phyloP scores from a whole-genome alignment of 2,329 filamentous ascomycete genomes.

The Exophiala sp. region DNA sequence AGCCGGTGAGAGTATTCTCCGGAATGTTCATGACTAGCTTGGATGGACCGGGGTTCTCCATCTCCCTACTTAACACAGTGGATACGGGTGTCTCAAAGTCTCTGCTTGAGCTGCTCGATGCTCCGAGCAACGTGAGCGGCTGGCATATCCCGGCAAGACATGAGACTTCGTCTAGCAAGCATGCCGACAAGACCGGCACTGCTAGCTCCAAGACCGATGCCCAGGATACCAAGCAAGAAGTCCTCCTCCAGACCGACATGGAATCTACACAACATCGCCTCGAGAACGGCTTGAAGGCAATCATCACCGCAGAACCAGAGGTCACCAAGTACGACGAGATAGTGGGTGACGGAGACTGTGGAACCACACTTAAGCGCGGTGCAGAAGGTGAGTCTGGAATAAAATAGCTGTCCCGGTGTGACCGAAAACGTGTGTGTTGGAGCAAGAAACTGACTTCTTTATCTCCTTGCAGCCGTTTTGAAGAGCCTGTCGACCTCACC shows the following conservation, averaged over 20 bases:
- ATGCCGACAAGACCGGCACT: background rate
- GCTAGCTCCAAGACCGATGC: background rate
- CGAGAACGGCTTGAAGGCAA: background rate
- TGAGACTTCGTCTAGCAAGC: background rate
- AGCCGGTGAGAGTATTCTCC: conserved; percentile 40
- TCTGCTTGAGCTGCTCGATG: conserved; percentile 65
- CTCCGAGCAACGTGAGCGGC: conserved; percentile 50
- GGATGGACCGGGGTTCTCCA: conserved; percentile 9
- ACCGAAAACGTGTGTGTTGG: too few relatives aligned
- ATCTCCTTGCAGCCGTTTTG: conserved; percentile 36
- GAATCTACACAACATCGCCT: background rate
- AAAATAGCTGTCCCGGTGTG: too few relatives aligned
- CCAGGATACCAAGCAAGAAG: background rate
- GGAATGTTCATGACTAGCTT: conserved; percentile 11
- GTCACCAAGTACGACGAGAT: conserved; percentile 58
- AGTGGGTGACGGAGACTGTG: conserved; percentile 62
- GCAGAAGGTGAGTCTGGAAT: conserved; percentile 37
- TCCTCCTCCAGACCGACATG: background rate
- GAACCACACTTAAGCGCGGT: conserved; percentile 55
- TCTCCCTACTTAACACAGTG: conserved; percentile 1
- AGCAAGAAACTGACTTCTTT: conserved; percentile 32
- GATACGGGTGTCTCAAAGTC: background rate
- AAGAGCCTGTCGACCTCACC: conserved; percentile 5
- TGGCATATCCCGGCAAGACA: background rate
- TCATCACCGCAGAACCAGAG: conserved; percentile 52